Percentiles rank a stretch among this genome's conserved stretches.
Evolutionary conservation across 1,284 basidiomycete genomes (phyloP).

Genomic region (Ustilago hordei): DNA sequence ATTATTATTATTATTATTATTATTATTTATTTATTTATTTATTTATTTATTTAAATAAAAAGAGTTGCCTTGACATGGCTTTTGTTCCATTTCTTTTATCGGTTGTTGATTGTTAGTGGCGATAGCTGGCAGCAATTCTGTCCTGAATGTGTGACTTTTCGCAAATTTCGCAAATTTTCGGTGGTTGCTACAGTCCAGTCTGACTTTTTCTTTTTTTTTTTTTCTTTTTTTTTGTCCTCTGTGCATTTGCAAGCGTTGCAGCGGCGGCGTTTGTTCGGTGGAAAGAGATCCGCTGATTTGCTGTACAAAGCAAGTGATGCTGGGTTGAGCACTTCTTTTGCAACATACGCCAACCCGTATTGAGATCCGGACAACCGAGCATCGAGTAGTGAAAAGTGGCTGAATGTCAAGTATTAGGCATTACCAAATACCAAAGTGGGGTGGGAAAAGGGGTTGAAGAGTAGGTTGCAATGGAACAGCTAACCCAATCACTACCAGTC

Average conservation of each 20-base stretch:
- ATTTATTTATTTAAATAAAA: too few species aligned
- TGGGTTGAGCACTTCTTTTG: background rate
- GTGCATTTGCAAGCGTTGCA: background rate
- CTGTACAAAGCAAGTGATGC: background rate
- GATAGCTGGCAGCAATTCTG: background rate
- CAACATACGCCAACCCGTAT: background rate
- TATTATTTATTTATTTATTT: too few species aligned
- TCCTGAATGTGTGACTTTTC: background rate
- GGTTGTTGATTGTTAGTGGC: conserved; percentile 3
- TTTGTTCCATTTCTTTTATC: background rate
- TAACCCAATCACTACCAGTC: background rate
- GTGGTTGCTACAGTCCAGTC: conserved; percentile 1
- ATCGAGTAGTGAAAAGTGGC: conserved; percentile 1
- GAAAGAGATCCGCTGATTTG: conserved; percentile 5
- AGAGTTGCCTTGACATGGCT: background rate
- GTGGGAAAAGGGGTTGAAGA: background rate
- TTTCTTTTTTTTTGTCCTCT: background rate
- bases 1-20: too few species aligned
- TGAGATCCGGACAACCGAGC: background rate
- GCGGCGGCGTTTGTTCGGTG: conserved; percentile 6
- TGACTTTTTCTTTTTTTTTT: conserved; percentile 13
- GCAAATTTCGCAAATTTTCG: background rate
- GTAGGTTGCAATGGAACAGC: background rate
- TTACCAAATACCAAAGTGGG: background rate
- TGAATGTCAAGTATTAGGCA: background rate